Conservation (phyloP, 2,329 filamentous ascomycete species). For the Xylaria sp. region DNA sequence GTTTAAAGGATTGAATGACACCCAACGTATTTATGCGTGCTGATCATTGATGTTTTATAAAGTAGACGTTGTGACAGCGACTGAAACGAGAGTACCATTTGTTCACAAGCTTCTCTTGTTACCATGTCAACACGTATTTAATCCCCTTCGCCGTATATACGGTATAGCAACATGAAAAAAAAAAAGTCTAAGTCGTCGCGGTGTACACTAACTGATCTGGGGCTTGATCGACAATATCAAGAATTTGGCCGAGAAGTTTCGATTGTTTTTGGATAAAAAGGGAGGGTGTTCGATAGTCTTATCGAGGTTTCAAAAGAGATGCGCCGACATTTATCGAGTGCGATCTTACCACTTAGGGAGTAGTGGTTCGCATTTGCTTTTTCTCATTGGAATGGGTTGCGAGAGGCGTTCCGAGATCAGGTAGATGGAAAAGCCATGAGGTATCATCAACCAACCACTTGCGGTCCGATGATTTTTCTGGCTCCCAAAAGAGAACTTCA, state of each 20-base stretch:
- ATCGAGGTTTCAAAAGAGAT: conserved; percentile 26
- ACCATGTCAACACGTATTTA: conserved; percentile 2
- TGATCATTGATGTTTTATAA: conserved; percentile 1
- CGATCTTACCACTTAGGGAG: conserved; percentile 1
- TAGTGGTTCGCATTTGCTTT: conserved; percentile 30
- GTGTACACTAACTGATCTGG: conserved; percentile 7
- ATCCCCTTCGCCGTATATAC: conserved; percentile 21
- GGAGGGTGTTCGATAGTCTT: conserved; percentile 21
- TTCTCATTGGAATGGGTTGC: conserved; percentile 22
- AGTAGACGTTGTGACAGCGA: background rate
- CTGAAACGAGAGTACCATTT: background rate
- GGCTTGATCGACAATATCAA: conserved; percentile 20
- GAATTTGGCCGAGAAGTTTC: conserved; percentile 28
- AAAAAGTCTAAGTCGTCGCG: conserved; percentile 6
- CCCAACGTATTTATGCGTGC: background rate
- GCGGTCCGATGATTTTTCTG: background rate
- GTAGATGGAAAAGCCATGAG: conserved; percentile 18
- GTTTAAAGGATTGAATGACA: background rate
- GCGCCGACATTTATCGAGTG: conserved; percentile 21
- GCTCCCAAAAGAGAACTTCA: conserved; percentile 8
- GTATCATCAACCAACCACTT: conserved; percentile 16
- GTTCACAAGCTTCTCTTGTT: background rate
- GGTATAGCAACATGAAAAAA: background rate
- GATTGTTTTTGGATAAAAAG: conserved; percentile 13
- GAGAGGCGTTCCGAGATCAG: conserved; percentile 26